Base-by-base conservation (phyloP, 495 filamentous ascomycete species). In the Podospora pseudopauciseta region DNA sequence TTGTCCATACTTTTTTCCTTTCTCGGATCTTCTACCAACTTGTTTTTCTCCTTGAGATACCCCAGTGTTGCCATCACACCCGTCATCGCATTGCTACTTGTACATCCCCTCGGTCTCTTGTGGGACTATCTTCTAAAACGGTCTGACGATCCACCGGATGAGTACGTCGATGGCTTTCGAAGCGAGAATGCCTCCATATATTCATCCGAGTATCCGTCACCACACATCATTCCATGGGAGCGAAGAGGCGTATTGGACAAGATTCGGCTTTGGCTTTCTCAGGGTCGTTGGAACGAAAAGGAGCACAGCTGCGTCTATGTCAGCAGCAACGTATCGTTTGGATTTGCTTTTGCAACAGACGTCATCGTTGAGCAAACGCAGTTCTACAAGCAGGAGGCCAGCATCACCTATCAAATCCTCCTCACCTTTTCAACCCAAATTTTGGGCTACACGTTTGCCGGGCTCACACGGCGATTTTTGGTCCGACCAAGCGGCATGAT, bases 321-420 rank as follows among this genome's bases (percentile, higher is more conserved):
- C 71, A 91, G 88, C 81, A 94, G 92, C 78, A 94, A 94, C 77
- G 91, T 94, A 30, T 92, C 91, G n/a, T 94, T 94, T 73, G 92
- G 91, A 0, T 94, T 94, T 79, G 91, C 91, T 27, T 94, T 94
- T 78, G 89, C 89, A 58, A 92, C 90, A 49, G 90, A 92, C 78
- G 87, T 94, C 67, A 94, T 94, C 68, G 91, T 94, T 20, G 91
- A 94, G 77, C 91, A 94, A 81, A 90, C 90, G 11, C 87, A 92
- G 69, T 94, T 94, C 78, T 94, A 94, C 79, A 87, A 93, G 68
- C 91, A 94, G 74, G 84, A 92, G 65, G 87, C 86, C 4, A 81
- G 84, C 28, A 86, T 94, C 67, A 66, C 83, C n/a, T 94, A 94
- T 72, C 92, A 94, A 74, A 80, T 94, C 18, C 82, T 94, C 5